Evolutionary conservation across 371 early-diverging fungal species (phyloP).

Genomic region (Saksenaea vasiformis): DNA sequence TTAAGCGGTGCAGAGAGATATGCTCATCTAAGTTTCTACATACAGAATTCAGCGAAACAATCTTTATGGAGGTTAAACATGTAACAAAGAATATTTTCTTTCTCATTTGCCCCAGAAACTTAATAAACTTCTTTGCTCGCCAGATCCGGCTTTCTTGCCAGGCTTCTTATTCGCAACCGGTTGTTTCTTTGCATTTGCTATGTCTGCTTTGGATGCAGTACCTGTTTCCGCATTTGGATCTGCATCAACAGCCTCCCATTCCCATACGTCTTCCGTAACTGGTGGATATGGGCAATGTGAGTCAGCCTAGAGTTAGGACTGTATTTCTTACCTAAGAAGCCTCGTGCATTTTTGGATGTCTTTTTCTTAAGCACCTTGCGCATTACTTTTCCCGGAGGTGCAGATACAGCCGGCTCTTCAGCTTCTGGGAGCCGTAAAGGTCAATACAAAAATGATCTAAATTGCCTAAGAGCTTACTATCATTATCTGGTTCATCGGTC

Average conservation of each 20-base stretch:
- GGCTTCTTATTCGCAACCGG: neutral
- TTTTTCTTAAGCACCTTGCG: slow-evolving; percentile 48
- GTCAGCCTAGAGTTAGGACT: neutral
- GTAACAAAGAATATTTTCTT: neutral
- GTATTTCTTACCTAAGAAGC: slow-evolving; percentile 40
- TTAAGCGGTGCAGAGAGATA: too few relatives aligned
- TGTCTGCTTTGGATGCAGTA: neutral
- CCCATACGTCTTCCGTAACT: slow-evolving; percentile 20
- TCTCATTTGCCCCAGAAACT: slow-evolving; percentile 18
- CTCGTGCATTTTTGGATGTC: slow-evolving; percentile 50
- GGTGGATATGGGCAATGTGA: neutral
- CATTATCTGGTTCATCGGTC: neutral
- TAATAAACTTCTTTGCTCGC: slow-evolving; percentile 15
- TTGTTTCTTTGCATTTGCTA: neutral
- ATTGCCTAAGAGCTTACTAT: too few relatives aligned
- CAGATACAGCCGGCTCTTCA: neutral
- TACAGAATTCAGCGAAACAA: too few relatives aligned
- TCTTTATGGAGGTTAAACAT: neutral
- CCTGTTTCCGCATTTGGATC: neutral
- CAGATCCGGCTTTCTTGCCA: neutral
- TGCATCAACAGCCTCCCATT: slow-evolving; percentile 15
- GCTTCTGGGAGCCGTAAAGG: neutral
- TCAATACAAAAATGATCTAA: neutral
- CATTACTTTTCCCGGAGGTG: slow-evolving; percentile 19
- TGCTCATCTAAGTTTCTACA: too few relatives aligned